These are phyloP conservation scores for Parietichytrium sp. DNA, from an alignment of 108 stramenopile species.

Conservation along the genomic window DNA sequence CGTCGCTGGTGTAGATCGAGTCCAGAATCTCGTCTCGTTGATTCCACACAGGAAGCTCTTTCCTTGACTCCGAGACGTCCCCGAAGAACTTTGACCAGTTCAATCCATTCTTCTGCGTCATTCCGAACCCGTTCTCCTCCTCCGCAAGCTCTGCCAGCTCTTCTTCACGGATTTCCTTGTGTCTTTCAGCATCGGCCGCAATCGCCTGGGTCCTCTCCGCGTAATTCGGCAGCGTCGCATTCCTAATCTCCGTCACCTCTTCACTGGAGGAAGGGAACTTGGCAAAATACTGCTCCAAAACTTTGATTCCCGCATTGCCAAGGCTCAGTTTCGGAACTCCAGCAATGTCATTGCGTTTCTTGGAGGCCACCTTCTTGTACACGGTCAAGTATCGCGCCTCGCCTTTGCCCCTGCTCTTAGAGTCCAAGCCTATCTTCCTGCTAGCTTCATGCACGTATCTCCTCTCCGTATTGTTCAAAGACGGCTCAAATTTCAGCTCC, in stretches of 20 bases:
- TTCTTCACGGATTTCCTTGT: not conserved
- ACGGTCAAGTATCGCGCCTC: constrained; percentile 35
- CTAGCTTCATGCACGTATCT: constrained; percentile 42
- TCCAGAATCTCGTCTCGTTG: constrained; percentile 54
- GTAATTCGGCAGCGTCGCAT: not conserved
- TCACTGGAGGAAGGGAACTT: not conserved
- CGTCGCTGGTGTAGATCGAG: constrained; percentile 47
- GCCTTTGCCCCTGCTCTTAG: constrained; percentile 39
- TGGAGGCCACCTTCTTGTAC: constrained; percentile 15
- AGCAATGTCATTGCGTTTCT: not conserved
- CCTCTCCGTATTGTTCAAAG: constrained; percentile 29
- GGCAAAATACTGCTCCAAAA: not conserved
- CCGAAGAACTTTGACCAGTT: not conserved
- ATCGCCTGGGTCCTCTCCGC: too few relatives aligned
- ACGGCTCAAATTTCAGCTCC: not conserved
- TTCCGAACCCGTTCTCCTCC: too few relatives aligned
- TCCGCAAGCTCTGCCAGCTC: not conserved
- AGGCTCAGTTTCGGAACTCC: not conserved
- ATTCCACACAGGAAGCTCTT: constrained; percentile 60
- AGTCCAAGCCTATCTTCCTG: constrained; percentile 33
- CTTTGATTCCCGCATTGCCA: not conserved
- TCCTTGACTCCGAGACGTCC: not conserved
- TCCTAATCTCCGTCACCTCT: not conserved
- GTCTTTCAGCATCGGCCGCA: not conserved
- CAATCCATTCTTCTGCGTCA: not conserved